A percentile compares a stretch with the other conserved stretches of the same genome.
These are phyloP conservation scores for Ascosphaera pollenicola DNA, from an alignment of 2,329 filamentous ascomycete species.

Conservation along the genomic window DNA sequence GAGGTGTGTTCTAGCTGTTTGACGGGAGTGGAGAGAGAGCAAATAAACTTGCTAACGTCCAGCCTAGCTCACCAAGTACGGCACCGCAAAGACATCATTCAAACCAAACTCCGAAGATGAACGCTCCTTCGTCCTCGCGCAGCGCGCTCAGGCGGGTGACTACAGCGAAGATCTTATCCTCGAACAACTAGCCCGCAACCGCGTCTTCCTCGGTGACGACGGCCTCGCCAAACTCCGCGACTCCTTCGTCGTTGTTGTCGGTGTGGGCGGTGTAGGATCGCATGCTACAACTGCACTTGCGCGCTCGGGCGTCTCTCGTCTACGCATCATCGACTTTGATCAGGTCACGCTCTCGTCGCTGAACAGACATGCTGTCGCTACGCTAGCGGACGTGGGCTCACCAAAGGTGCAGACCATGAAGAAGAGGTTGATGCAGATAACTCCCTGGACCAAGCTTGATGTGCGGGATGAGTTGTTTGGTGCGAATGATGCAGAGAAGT, in stretches of 20 bases:
- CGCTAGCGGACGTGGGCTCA: constrained; percentile 76
- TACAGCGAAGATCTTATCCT: constrained; percentile 68
- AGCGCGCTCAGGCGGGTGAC: constrained; percentile 37
- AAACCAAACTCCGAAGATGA: constrained; percentile 30
- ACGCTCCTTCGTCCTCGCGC: constrained; percentile 33
- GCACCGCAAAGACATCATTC: constrained; percentile 13
- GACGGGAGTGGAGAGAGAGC: too few species aligned
- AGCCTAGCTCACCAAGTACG: constrained; percentile 29
- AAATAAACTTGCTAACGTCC: constrained; percentile 5
- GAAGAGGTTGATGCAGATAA: constrained; percentile 59
- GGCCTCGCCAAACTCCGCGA: constrained; percentile 60
- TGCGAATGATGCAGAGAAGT: constrained; percentile 36
- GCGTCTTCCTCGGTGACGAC: constrained; percentile 67
- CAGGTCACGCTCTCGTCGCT: constrained; percentile 88
- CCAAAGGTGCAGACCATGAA: constrained; percentile 76
- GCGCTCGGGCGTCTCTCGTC: constrained; percentile 67
- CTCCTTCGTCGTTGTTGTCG: constrained; percentile 73
- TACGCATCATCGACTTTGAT: constrained; percentile 89
- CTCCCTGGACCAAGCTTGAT: constrained; percentile 84
- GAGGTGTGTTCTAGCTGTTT: too few species aligned
- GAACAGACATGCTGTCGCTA: constrained; percentile 91
- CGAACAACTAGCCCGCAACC: constrained; percentile 83
- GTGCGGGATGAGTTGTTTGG: constrained; percentile 67
- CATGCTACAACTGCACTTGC: constrained; percentile 73
- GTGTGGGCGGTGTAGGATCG: constrained; percentile 84